Evolutionary conservation across 75 land plant species (phyloP).

Genomic region (Gnetum montanum): DNA sequence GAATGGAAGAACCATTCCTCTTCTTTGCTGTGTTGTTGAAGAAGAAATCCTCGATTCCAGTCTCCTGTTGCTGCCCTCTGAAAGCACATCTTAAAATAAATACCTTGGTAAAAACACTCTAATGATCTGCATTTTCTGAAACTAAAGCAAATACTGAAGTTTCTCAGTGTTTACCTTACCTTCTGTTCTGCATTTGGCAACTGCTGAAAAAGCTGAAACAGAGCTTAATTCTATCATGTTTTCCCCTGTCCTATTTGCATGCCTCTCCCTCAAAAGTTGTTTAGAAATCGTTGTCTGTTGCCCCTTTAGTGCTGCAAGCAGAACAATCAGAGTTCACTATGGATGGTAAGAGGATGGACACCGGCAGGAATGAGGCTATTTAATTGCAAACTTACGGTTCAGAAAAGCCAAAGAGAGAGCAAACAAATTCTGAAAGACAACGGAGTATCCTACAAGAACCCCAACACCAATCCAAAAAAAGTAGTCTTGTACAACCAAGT

Average conservation of each 20-base stretch:
- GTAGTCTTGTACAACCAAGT: constrained; percentile 19
- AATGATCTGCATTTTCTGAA: not conserved
- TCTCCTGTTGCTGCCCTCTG: not conserved
- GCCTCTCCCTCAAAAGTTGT: constrained; percentile 8
- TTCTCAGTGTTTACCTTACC: not conserved
- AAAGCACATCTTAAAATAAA: not conserved
- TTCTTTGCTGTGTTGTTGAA: not conserved
- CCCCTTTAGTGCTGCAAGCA: constrained; percentile 23
- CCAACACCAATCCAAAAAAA: constrained; percentile 73
- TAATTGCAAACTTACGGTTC: constrained; percentile 40
- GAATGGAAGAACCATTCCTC: constrained; percentile 37
- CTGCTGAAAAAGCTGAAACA: not conserved
- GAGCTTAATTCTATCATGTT: not conserved
- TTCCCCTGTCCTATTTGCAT: constrained; percentile 5
- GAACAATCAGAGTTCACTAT: constrained; percentile 1
- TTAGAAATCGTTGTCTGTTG: constrained; percentile 35
- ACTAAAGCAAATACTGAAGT: not conserved
- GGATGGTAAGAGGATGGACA: too few relatives aligned
- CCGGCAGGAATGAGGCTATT: not conserved
- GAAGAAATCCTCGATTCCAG: not conserved
- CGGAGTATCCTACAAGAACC: constrained; percentile 31
- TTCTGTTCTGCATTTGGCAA: constrained; percentile 1
- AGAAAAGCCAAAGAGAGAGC: constrained; percentile 32
- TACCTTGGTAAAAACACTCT: not conserved
- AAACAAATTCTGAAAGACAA: constrained; percentile 41